A percentile compares a stretch with the other conserved stretches of the same genome.
These are phyloP conservation scores for Fusarium sp. DNA, from an alignment of 2,329 filamentous ascomycete species.

Conservation along the genomic window DNA sequence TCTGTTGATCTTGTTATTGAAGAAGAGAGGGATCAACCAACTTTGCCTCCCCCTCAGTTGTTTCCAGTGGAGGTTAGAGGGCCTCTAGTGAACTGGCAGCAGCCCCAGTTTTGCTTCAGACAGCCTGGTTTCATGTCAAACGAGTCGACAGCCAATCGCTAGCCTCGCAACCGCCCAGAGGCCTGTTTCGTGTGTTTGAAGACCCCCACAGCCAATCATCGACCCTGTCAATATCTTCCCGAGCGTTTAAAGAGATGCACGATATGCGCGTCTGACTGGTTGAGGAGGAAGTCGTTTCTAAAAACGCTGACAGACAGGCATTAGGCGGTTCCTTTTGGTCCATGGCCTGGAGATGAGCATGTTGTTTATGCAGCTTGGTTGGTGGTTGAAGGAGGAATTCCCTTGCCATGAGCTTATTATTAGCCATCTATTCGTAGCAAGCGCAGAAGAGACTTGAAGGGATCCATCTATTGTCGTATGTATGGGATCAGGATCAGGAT, in stretches of 20 bases:
- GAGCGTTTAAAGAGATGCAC: conserved; percentile 29
- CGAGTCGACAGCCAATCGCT: conserved; percentile 24
- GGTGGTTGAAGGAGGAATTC: conserved; percentile 10
- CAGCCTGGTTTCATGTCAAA: conserved; percentile 35
- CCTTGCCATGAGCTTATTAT: conserved; percentile 15
- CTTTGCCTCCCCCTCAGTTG: conserved; percentile 18
- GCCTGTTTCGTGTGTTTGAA: conserved; percentile 35
- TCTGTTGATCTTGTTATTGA: conserved; percentile 17
- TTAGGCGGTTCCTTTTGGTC: conserved; percentile 7
- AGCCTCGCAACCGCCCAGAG: conserved; percentile 17
- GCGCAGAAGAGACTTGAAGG: conserved; percentile 10
- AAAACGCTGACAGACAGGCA: conserved; percentile 12
- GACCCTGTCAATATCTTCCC: conserved; percentile 19
- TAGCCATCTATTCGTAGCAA: conserved; percentile 28
- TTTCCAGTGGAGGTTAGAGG: not conserved
- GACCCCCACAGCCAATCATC: conserved; percentile 14
- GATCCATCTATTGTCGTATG: conserved; percentile 8
- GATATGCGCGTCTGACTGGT: conserved; percentile 17
- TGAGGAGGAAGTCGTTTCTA: conserved; percentile 9
- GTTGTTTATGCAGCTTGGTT: conserved; percentile 27
- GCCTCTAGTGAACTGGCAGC: not conserved
- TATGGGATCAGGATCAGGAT: not conserved
- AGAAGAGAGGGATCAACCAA: not conserved
- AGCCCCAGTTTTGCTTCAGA: conserved; percentile 36
- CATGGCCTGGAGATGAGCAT: not conserved